Base-by-base conservation (phyloP, 768 basidiomycete species). In the Leccinum incarnatum region DNA sequence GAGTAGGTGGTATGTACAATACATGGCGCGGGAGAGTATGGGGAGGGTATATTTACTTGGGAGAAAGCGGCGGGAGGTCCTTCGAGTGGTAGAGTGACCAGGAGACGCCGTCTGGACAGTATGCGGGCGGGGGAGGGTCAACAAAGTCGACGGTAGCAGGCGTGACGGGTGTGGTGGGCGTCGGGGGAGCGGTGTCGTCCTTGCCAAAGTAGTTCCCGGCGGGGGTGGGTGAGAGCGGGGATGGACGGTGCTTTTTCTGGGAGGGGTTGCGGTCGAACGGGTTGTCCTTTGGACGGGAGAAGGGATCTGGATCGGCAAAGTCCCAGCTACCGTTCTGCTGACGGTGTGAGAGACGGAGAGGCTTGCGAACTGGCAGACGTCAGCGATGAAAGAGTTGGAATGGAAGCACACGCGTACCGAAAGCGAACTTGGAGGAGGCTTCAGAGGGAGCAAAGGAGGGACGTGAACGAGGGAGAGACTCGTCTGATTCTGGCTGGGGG, bases 291-390 rank as follows among this genome's bases (percentile, higher is more conserved):
- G 48, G 32, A 7, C 21, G 37, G 2, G 45, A 32, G 12, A 58
- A 60, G 1, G 71, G 67, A 57, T 72, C 72, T 3, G 66, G 61
- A 40, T 73, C 71, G 0, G 68, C 63, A 68, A 72, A 73, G 59
- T 73, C 72, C 71, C 71, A 72, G 62, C 67, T 66, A 25, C 49
- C 32, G 37, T 68, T 63, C 5, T 58, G 49, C 7, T 40, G 61
- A 50, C 55, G 62, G 42, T 62, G 66, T 0, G 66, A 61, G 32
- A 69, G 62, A 47, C 61, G 72, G 37, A 68, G 57, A 11, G 70
- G 60, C 5, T 71, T 73, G 6, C 67, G 71, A 37, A 52, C 70
- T 70, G 17, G 4, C 12, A 6, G 34, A 11, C 34, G 29, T 21
- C 4, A 30, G 37, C 0, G 6, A 2, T 11, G 15, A 10, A 19